Evolutionary conservation across 768 basidiomycete genomes (phyloP), one percentile per base, ranked within the genome.

Genomic region (Podaxis pistillaris): DNA sequence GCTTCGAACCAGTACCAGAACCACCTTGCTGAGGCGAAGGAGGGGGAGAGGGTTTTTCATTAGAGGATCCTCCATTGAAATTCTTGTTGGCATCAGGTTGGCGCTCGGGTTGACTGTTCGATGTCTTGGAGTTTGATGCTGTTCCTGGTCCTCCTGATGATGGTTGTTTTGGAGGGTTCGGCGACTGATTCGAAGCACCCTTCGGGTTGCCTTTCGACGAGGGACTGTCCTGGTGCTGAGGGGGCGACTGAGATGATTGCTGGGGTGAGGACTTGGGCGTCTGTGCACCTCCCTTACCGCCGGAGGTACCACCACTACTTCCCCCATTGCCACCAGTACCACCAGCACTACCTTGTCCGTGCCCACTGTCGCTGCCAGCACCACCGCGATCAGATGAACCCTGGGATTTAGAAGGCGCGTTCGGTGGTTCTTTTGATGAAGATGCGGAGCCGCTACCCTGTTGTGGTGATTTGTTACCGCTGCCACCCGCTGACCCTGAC

Each of bases 21-120:
- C 36, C 52, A 54, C 52, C 52, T n/a, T 55, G 54, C 54, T 24
- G 37, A 24, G 54, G 36, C 54, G 54, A 24, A 11, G 54, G n/a
- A 12, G 54, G 9, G 37, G 54, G 8, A 19, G 54, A 56, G 36
- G 26, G 12, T 12, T 40, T 40, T 37, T 38, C 54, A 15, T 40
- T 22, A 19, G 54, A 37, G 13, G 54, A 28, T 22, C 54, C 54
- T 56, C 37, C 54, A 7, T 11, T 12, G n/a, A 8, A 22, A 40
- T 22, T 40, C 11, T 40, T 56, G 37, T 38, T 56, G 26, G 37
- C 37, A 56, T 40, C 54, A 38, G 54, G 37, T 26, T 56, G 54
- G 38, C 3, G 12, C 6, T 17, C 37, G 11, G 36, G 54, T 17
- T 56, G 54, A 56, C 22, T 26, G 38, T 38, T 30, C 19, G 54